These are phyloP conservation scores for Aspergillus quadrilineatus DNA, from an alignment of 2,329 filamentous ascomycete genomes.

Conservation along the genomic window DNA sequence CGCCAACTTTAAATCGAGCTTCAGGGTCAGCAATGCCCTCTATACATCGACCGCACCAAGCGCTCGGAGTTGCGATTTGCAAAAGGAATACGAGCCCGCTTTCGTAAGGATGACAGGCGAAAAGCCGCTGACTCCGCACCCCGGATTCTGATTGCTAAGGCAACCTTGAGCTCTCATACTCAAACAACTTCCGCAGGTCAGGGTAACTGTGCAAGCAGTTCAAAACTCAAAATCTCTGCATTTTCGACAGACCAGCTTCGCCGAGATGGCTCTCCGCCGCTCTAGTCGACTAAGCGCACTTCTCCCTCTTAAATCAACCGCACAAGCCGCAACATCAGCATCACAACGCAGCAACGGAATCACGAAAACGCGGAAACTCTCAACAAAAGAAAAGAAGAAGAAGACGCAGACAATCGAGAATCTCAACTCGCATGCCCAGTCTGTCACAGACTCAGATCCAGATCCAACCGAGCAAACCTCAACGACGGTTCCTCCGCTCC, in stretches of 20 bases:
- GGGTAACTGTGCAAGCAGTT: background rate
- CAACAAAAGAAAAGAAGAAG: conserved; percentile 25
- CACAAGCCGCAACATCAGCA: conserved; percentile 16
- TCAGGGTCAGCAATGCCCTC: background rate
- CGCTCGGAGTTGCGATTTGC: background rate
- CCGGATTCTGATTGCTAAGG: background rate
- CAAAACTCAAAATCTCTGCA: background rate
- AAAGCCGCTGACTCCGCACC: background rate
- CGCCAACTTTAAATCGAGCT: background rate
- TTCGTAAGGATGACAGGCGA: conserved; percentile 1
- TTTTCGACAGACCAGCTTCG: background rate
- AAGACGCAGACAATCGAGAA: background rate
- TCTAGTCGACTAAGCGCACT: conserved; percentile 49
- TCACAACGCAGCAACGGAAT: conserved; percentile 25
- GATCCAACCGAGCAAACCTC: background rate
- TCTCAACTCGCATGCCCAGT: conserved; percentile 3
- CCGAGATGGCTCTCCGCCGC: conserved; percentile 43
- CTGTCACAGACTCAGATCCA: background rate
- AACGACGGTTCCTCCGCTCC: conserved; percentile 2
- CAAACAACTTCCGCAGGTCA: background rate
- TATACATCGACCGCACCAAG: background rate
- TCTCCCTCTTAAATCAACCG: conserved; percentile 20
- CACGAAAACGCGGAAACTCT: conserved; percentile 30
- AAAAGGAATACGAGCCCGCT: background rate
- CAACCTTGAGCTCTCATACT: background rate